phyloP scores from a whole-genome alignment of 805 yeast genomes.

The Metschnikowia hibisci region DNA sequence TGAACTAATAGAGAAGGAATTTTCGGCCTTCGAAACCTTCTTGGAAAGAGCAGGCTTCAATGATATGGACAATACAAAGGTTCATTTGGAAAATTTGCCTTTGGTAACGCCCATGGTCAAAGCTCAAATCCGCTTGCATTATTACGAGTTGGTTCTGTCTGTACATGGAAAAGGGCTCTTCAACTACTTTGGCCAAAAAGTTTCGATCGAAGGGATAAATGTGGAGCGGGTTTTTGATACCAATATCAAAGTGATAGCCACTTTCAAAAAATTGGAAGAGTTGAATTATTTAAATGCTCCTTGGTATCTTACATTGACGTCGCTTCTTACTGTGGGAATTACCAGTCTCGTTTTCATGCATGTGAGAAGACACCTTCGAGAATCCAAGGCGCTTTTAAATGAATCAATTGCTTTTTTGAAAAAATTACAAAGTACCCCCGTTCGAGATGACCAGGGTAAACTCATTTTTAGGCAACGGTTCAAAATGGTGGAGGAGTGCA shows the following conservation, averaged over 20 bases:
- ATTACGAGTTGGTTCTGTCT: conserved; percentile 33
- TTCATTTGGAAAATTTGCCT: conserved; percentile 6
- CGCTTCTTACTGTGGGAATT: conserved; percentile 44
- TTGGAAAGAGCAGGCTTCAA: conserved; percentile 32
- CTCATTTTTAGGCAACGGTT: conserved; percentile 31
- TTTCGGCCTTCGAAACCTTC: conserved; percentile 30
- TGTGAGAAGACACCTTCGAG: conserved; percentile 32
- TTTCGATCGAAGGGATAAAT: conserved; percentile 29
- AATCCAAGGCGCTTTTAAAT: conserved; percentile 24
- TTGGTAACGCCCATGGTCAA: conserved; percentile 21
- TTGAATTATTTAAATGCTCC: conserved; percentile 38
- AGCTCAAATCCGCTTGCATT: conserved; percentile 38
- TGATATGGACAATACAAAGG: conserved; percentile 12
- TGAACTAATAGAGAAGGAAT: conserved; percentile 31
- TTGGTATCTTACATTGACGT: conserved; percentile 49
- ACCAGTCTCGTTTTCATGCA: conserved; percentile 40
- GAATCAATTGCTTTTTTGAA: conserved; percentile 23
- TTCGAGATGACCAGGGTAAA: conserved; percentile 28
- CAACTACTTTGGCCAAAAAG: conserved; percentile 30
- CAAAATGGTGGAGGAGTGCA: conserved; percentile 55
- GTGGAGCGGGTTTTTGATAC: conserved; percentile 29
- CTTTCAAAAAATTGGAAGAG: conserved; percentile 14
- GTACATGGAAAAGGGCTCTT: conserved; percentile 35
- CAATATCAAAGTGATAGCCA: conserved; percentile 12
- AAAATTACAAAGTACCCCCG: conserved; percentile 27